A percentile compares a stretch with the other conserved stretches of the same genome.
These are phyloP conservation scores for Ganoderma meredithae DNA, from an alignment of 1,284 basidiomycete species.

Conservation along the genomic window DNA sequence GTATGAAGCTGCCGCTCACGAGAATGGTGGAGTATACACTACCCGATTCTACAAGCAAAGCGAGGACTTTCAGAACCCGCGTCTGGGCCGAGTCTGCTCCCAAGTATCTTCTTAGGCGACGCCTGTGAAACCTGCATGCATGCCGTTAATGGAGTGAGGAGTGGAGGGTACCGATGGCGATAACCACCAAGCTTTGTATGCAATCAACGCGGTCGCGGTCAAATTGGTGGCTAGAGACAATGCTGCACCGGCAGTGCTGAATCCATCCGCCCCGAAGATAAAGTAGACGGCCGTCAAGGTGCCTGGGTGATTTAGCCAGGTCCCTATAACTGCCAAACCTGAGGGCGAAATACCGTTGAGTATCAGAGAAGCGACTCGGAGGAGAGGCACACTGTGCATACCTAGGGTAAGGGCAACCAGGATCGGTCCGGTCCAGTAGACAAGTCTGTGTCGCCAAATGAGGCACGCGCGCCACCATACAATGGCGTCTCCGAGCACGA, in stretches of 20 bases:
- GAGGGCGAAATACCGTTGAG: not conserved
- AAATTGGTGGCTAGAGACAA: slow-evolving; percentile 15
- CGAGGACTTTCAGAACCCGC: not conserved
- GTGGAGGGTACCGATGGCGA: not conserved
- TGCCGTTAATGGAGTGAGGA: not conserved
- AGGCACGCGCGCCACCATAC: slow-evolving; percentile 8
- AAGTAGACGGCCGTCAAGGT: not conserved
- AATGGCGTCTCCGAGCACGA: slow-evolving; percentile 8
- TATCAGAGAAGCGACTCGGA: not conserved
- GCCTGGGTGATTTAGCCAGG: not conserved
- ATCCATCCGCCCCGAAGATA: not conserved
- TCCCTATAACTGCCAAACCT: not conserved
- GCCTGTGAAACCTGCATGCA: not conserved
- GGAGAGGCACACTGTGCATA: not conserved
- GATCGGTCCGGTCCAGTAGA: not conserved
- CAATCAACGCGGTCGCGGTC: slow-evolving; percentile 6
- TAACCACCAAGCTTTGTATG: slow-evolving; percentile 14
- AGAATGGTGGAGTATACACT: not conserved
- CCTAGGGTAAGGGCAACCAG: slow-evolving; percentile 2
- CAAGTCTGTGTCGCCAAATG: not conserved
- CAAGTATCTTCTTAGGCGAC: not conserved
- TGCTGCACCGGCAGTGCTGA: not conserved
- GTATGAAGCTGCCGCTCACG: not conserved
- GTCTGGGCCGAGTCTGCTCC: not conserved
- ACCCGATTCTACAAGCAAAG: slow-evolving; percentile 6